phyloP scores from a whole-genome alignment of 768 basidiomycete species.

The Paxillus ammoniavirescens region DNA sequence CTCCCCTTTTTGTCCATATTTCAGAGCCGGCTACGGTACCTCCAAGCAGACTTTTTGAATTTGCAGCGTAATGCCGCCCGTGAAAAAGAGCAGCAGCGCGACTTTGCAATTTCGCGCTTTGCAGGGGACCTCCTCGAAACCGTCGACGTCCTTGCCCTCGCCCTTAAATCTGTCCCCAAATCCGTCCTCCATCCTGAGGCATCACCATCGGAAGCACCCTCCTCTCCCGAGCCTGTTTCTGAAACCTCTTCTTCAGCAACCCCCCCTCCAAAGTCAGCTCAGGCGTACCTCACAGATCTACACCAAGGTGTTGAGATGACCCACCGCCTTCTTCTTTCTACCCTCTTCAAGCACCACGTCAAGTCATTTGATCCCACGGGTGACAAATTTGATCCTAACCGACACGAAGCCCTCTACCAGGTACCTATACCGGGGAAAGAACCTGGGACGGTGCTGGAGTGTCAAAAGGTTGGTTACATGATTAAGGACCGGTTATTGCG shows the following conservation, averaged over 20 bases:
- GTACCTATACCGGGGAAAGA: constrained; percentile 87
- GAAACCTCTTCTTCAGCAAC: constrained; percentile 30
- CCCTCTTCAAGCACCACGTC: constrained; percentile 88
- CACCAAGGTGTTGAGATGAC: constrained; percentile 90
- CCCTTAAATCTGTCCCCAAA: constrained; percentile 74
- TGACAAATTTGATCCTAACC: constrained; percentile 92
- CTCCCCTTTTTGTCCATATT: neutral
- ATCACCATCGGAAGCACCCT: constrained; percentile 22
- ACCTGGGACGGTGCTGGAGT: constrained; percentile 87
- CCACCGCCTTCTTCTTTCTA: constrained; percentile 84
- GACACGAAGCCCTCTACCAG: constrained; percentile 94
- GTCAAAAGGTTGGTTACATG: constrained; percentile 87
- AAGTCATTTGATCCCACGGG: constrained; percentile 91
- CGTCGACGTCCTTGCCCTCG: constrained; percentile 85
- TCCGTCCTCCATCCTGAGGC: constrained; percentile 39
- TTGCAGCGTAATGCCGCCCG: constrained; percentile 87
- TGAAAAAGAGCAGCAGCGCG: constrained; percentile 89
- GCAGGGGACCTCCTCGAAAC: constrained; percentile 88
- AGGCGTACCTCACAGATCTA: constrained; percentile 64
- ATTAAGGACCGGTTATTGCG: constrained; percentile 93
- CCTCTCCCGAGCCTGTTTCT: constrained; percentile 31
- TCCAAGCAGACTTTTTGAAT: constrained; percentile 95
- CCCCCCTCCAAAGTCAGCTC: constrained; percentile 48
- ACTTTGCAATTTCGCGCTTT: constrained; percentile 91
- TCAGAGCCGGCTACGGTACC: constrained; percentile 85